These are phyloP conservation scores for Aureobasidium sp. DNA, from an alignment of 2,329 filamentous ascomycete genomes.

Conservation along the genomic window DNA sequence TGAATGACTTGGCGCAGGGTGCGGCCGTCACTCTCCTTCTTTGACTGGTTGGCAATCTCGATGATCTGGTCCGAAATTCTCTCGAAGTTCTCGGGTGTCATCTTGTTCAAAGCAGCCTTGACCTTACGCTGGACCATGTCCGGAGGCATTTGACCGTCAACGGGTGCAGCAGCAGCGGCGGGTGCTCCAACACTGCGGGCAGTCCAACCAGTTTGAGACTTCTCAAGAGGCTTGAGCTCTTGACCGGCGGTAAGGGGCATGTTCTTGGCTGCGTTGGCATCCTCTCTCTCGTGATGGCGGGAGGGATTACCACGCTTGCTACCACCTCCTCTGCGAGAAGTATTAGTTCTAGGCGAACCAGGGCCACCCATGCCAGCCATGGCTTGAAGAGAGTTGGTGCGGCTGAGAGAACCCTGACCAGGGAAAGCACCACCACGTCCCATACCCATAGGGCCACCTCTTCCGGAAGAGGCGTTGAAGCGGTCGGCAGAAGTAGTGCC, in stretches of 20 bases:
- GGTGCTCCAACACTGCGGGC: conserved; percentile 59
- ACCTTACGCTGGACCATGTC: conserved; percentile 97
- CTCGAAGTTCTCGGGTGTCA: conserved; percentile 99
- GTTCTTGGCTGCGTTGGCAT: conserved; percentile 66
- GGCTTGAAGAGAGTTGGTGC: conserved; percentile 54
- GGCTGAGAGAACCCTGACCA: conserved; percentile 57
- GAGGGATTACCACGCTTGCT: conserved; percentile 53
- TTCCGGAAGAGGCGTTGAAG: conserved; percentile 41
- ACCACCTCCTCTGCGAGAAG: conserved; percentile 47
- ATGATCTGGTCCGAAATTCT: conserved; percentile 92
- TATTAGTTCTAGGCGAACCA: conserved; percentile 57
- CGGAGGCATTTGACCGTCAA: conserved; percentile 63
- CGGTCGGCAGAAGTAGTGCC: conserved; percentile 73
- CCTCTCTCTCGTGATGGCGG: conserved; percentile 44
- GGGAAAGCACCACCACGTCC: conserved; percentile 57
- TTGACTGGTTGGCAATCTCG: conserved; percentile 85
- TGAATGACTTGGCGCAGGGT: conserved; percentile 97
- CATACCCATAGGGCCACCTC: conserved; percentile 33
- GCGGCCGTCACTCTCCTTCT: conserved; percentile 88
- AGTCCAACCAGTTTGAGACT: conserved; percentile 80
- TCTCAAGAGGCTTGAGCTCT: conserved; percentile 72
- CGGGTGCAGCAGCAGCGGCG: conserved; percentile 35
- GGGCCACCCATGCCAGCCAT: conserved; percentile 53
- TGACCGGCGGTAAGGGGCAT: conserved; percentile 86
- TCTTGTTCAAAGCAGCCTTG: conserved; percentile 98